Evolutionary conservation across 257 asterid species (phyloP).

Genomic region (Gentiana dahurica): DNA sequence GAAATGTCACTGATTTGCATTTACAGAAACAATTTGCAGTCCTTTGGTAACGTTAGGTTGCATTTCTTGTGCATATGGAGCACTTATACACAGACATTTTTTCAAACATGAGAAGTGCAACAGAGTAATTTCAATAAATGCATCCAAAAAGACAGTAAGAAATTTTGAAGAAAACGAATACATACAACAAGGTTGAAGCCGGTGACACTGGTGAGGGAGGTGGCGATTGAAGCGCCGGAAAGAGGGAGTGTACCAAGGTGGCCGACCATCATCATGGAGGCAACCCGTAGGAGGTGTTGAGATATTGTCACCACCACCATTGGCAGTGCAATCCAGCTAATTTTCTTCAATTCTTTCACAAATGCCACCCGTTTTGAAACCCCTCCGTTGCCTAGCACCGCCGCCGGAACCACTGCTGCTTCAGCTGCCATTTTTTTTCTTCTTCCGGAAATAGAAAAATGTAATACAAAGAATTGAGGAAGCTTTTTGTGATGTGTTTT

Average conservation of each 20-base stretch:
- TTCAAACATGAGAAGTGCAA: too few relatives aligned
- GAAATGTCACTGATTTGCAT: too few relatives aligned
- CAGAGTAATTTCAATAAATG: too few relatives aligned
- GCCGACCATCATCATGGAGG: constrained; percentile 34
- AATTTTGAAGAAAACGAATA: too few relatives aligned
- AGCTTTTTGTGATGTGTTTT: too few relatives aligned
- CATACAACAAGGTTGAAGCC: constrained; percentile 34
- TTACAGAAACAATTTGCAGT: too few relatives aligned
- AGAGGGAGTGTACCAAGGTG: constrained; percentile 28
- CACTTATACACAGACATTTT: too few relatives aligned
- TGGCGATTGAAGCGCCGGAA: constrained; percentile 29
- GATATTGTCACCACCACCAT: constrained; percentile 31
- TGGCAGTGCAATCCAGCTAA: constrained; percentile 22
- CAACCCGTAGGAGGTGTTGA: constrained; percentile 20
- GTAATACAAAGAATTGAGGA: too few relatives aligned
- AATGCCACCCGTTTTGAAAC: background rate
- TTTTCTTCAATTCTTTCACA: constrained; percentile 15
- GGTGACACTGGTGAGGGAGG: constrained; percentile 30
- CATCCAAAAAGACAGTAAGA: too few relatives aligned
- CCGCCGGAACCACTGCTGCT: background rate
- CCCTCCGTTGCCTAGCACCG: background rate
- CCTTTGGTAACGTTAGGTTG: too few relatives aligned
- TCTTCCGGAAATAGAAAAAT: too few relatives aligned
- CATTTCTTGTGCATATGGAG: too few relatives aligned
- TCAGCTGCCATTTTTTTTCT: background rate